These are phyloP conservation scores for Oryza glaberrima DNA, from an alignment of 176 grass and related monocot genomes.

Conservation along the genomic window DNA sequence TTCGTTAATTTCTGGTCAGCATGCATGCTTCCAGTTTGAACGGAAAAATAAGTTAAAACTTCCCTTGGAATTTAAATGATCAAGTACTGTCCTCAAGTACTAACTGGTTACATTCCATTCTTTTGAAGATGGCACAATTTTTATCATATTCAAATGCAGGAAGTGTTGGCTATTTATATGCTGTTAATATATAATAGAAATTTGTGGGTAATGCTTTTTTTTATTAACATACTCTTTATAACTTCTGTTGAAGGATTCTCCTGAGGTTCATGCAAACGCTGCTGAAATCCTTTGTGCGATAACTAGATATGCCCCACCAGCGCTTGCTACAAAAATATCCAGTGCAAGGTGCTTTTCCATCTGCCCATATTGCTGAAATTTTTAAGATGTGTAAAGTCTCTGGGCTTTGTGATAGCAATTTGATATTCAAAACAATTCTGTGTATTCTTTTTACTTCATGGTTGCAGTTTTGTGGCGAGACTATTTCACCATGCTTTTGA, in stretches of 20 bases:
- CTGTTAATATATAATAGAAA: not conserved
- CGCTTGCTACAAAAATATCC: constrained; percentile 86
- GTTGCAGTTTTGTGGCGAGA: constrained; percentile 85
- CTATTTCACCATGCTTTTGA: constrained; percentile 86
- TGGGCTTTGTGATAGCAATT: constrained; percentile 5
- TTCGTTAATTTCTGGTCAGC: constrained; percentile 10
- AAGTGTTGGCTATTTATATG: constrained; percentile 1
- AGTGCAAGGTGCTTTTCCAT: constrained; percentile 66
- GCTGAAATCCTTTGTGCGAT: constrained; percentile 93
- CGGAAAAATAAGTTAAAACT: not conserved
- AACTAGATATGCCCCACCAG: constrained; percentile 88
- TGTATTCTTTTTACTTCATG: constrained; percentile 34
- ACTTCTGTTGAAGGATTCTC: constrained; percentile 65
- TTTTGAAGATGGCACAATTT: not conserved
- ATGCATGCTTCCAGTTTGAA: constrained; percentile 13
- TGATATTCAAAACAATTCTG: constrained; percentile 39
- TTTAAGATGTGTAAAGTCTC: constrained; percentile 2
- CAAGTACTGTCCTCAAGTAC: constrained; percentile 11
- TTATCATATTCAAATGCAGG: not conserved
- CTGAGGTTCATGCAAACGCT: constrained; percentile 97
- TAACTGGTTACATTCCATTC: not conserved
- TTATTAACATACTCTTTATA: not conserved
- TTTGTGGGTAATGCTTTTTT: constrained; percentile 1
- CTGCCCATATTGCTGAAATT: constrained; percentile 18
- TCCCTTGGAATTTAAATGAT: constrained; percentile 7